Percentiles rank a stretch among this genome's conserved stretches.
Conservation (phyloP, 352 stramenopile genomes). For the Pythium aphanidermatum region DNA sequence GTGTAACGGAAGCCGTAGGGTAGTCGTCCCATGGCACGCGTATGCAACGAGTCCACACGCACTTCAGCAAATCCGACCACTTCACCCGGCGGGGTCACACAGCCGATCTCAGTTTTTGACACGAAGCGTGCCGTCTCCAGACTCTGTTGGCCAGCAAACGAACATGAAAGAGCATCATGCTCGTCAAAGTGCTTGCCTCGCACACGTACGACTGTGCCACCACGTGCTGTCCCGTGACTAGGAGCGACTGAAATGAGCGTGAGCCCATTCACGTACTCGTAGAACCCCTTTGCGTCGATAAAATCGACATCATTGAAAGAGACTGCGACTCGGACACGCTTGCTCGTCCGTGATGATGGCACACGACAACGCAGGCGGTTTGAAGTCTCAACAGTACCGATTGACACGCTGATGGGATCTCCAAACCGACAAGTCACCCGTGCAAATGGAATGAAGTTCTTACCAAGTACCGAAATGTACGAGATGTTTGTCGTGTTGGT, state of each 20-base stretch:
- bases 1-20: slow-evolving; percentile 38
- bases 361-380: slow-evolving; percentile 39
- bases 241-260: slow-evolving; percentile 32
- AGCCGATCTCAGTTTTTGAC: slow-evolving; percentile 37
- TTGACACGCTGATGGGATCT: slow-evolving; percentile 3
- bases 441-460: slow-evolving; percentile 48
- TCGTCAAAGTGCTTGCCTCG: slow-evolving; percentile 39
- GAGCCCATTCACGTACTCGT: slow-evolving; percentile 33
- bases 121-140: slow-evolving; percentile 23
- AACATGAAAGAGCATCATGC: slow-evolving; percentile 38
- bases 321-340: slow-evolving; percentile 27
- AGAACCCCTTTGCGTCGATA: slow-evolving; percentile 18
- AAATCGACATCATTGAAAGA: slow-evolving; percentile 72
- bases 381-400: slow-evolving; percentile 27
- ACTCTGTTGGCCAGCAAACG: slow-evolving; percentile 29
- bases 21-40: slow-evolving; percentile 20
- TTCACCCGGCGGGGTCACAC: slow-evolving; percentile 24
- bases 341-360: slow-evolving; percentile 19
- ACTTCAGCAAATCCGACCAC: slow-evolving; percentile 18
- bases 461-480: slow-evolving; percentile 15
- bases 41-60: slow-evolving; percentile 2
- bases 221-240: slow-evolving; percentile 35
- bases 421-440: slow-evolving; percentile 13
- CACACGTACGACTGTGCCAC: slow-evolving; percentile 60
- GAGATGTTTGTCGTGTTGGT: neutral